phyloP scores from a whole-genome alignment of 768 basidiomycete species.

The Tephrocybe sp. region DNA sequence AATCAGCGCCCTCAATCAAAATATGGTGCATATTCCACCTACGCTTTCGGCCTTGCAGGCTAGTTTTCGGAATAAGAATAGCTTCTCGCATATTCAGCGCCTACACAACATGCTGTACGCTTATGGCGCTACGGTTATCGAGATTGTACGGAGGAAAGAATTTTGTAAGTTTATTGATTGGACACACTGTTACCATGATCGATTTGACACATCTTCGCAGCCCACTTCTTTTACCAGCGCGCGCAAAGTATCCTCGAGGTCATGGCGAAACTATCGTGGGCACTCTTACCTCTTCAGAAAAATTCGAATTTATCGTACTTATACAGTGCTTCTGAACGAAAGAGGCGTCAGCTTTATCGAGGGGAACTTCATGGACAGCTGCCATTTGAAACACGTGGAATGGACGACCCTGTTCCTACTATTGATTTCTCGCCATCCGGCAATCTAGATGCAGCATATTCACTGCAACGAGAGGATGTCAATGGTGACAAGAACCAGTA shows the following conservation, averaged over 20 bases:
- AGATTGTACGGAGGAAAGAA: constrained; percentile 88
- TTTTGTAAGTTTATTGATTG: constrained; percentile 54
- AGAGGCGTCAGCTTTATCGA: constrained; percentile 81
- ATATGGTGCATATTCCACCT: constrained; percentile 71
- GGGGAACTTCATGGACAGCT: constrained; percentile 82
- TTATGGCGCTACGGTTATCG: constrained; percentile 87
- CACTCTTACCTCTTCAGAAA: constrained; percentile 12
- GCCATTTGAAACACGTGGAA: constrained; percentile 79
- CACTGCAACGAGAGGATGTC: constrained; percentile 70
- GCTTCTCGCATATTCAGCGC: constrained; percentile 88
- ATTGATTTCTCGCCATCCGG: constrained; percentile 80
- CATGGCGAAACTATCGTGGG: constrained; percentile 85
- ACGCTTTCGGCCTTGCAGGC: constrained; percentile 63
- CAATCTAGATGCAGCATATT: constrained; percentile 57
- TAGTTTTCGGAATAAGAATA: constrained; percentile 71
- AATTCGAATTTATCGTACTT: not conserved
- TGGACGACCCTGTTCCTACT: constrained; percentile 77
- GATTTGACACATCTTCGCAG: constrained; percentile 32
- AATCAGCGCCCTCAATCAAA: constrained; percentile 79
- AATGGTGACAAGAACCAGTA: constrained; percentile 49
- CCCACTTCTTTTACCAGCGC: constrained; percentile 76
- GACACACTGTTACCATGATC: not conserved
- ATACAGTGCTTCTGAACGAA: constrained; percentile 68
- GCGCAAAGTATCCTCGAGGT: constrained; percentile 80
- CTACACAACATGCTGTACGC: constrained; percentile 89